Conservation (phyloP, 2,329 filamentous ascomycete species). For the Exophiala dermatitidis region DNA sequence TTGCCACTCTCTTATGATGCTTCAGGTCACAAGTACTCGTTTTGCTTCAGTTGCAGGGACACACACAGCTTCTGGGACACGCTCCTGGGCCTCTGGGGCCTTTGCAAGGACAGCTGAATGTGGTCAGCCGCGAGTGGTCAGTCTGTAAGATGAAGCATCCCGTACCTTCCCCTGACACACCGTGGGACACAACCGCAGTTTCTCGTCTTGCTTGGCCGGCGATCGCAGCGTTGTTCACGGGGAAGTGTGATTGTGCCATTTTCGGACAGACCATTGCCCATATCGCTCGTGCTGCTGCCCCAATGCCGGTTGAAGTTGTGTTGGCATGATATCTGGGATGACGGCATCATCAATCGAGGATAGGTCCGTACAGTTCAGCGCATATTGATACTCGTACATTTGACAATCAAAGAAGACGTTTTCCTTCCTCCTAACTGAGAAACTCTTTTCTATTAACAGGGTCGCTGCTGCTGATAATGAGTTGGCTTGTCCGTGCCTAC, state of each 20-base stretch:
- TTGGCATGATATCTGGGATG: neutral
- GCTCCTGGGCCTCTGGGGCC: slow-evolving; percentile 8
- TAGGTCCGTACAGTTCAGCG: too few species aligned
- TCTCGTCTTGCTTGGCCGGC: slow-evolving; percentile 10
- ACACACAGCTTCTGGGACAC: slow-evolving; percentile 17
- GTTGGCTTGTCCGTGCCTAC: too few species aligned
- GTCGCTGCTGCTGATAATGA: too few species aligned
- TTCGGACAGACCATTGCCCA: neutral
- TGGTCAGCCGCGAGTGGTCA: neutral
- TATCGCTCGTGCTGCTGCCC: neutral
- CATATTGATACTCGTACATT: too few species aligned
- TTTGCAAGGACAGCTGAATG: slow-evolving; percentile 17
- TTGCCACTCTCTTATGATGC: too few species aligned
- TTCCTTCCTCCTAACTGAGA: too few species aligned
- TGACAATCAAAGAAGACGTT: too few species aligned
- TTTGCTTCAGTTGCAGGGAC: slow-evolving; percentile 16
- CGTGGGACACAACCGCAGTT: slow-evolving; percentile 19
- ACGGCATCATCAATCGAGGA: neutral
- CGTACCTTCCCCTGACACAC: slow-evolving; percentile 16
- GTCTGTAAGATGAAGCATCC: neutral
- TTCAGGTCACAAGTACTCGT: too few species aligned
- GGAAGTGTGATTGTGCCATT: neutral
- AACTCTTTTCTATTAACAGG: too few species aligned
- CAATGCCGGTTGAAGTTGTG: neutral
- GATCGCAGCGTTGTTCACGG: neutral